These are phyloP conservation scores for Nothopassalora personata DNA, from an alignment of 2,329 filamentous ascomycete species.

Conservation along the genomic window DNA sequence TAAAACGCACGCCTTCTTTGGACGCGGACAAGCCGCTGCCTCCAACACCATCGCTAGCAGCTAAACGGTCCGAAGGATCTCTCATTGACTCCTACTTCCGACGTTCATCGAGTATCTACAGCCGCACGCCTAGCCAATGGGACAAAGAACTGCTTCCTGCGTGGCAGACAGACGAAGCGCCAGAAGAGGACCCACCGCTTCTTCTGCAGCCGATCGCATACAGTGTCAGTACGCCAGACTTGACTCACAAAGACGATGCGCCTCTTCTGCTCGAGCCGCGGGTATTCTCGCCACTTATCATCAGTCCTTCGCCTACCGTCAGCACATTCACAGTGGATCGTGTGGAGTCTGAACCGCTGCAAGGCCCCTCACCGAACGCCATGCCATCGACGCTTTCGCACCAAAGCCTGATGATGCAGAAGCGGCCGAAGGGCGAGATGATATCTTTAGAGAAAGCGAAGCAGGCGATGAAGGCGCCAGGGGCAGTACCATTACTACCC, in stretches of 20 bases:
- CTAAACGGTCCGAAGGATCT: neutral
- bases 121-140: conserved; percentile 28
- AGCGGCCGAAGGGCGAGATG: conserved; percentile 11
- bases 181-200: conserved; percentile 20
- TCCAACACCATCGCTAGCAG: conserved; percentile 22
- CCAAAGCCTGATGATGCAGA: neutral
- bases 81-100: conserved; percentile 5
- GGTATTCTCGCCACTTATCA: conserved; percentile 26
- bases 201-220: conserved; percentile 26
- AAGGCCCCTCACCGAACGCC: neutral
- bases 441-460: conserved; percentile 29
- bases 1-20: conserved; percentile 27
- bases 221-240: conserved; percentile 27
- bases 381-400: neutral
- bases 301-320: conserved; percentile 22
- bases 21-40: conserved; percentile 30
- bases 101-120: conserved; percentile 33
- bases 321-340: conserved; percentile 10
- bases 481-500: conserved; percentile 27
- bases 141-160: conserved; percentile 7
- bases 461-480: conserved; percentile 22
- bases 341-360: neutral
- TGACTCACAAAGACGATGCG: conserved; percentile 8
- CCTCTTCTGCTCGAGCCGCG: conserved; percentile 21
- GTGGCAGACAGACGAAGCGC: conserved; percentile 17